Evolutionary conservation across 169 alveolate species (phyloP).

Genomic region (Eimeria maxima): DNA sequence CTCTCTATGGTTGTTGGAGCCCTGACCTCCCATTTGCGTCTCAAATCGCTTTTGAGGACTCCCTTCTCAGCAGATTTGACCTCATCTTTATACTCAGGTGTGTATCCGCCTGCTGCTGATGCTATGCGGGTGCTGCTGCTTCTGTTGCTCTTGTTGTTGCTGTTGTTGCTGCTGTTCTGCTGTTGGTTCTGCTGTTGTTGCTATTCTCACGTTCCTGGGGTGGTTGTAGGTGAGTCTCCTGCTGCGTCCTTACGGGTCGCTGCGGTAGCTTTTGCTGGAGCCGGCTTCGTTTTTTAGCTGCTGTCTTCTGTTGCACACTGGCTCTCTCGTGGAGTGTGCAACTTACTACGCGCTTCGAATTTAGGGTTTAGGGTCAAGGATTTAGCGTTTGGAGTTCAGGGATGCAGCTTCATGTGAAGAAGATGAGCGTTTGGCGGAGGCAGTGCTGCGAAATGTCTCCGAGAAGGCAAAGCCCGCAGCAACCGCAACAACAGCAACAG

Average conservation of each 20-base stretch:
- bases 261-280: neutral
- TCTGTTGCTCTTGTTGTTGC: constrained; percentile 4
- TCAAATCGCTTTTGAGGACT: constrained; percentile 98
- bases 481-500: constrained; percentile 21
- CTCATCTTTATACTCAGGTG: constrained; percentile 94
- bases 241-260: neutral
- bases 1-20: constrained; percentile 98
- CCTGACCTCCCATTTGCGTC: constrained; percentile 94
- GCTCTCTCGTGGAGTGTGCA: neutral
- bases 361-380: neutral
- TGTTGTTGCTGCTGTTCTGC: neutral
- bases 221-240: neutral
- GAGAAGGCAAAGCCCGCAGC: constrained; percentile 77
- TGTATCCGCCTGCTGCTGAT: neutral
- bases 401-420: constrained; percentile 51
- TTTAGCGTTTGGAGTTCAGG: constrained; percentile 11
- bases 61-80: constrained; percentile 98
- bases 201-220: no score
- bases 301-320: neutral
- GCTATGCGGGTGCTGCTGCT: constrained; percentile 3
- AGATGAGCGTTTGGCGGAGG: constrained; percentile 76
- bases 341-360: neutral
- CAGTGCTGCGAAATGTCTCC: constrained; percentile 76
- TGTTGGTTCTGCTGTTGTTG: constrained; percentile 22
- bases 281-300: neutral